Evolutionary conservation across 805 yeast species (phyloP), one percentile per base, ranked within the genome.

Genomic region (Scheffersomyces amazonensis): DNA sequence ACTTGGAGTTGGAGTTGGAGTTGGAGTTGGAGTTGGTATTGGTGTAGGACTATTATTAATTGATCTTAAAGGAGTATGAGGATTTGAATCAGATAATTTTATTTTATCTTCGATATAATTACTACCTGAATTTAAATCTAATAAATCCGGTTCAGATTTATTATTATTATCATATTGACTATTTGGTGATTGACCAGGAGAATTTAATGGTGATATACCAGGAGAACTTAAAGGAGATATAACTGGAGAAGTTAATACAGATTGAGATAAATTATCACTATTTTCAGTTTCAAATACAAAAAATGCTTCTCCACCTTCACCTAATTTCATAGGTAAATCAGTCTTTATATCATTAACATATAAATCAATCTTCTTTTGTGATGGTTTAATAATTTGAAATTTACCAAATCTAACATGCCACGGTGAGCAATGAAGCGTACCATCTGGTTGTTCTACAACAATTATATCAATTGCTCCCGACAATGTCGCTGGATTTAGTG

Each of bases 251-350:
- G 96, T 87, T 48, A 88, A 77, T 46, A 88, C 73, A 41, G 84
- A 84, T 39, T 73, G 70, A 1, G 96, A 96, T 17, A 93, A 81
- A 42, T 77, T 75, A 25, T 66, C 66, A 8, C 60, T 53, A 32
- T 73, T 73, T 31, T 74, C 76, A 1, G 96, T 85, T 53, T 89
- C 96, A 64, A 93, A 91, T 30, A 93, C 98, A 56, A 93, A 93
- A 58, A 89, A 89, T 0, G 98, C 99, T 61, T 93, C 99, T 11
- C 99, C 99, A 6, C 95, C 96, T 43, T 93, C 99, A 12, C 96
- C 96, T 32, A 93, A 68, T 60, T 93, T 93, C 98, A 93, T 93
- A 7, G 96, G 96, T 34, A 91, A 66, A 49, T 87, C 82, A 0
- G 95, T 84, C 32, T 80, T 72, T 42, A 75, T 75, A 25, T 84